Conservation (phyloP, 2,329 filamentous ascomycete species). For the Lasiodiplodia sp. region DNA sequence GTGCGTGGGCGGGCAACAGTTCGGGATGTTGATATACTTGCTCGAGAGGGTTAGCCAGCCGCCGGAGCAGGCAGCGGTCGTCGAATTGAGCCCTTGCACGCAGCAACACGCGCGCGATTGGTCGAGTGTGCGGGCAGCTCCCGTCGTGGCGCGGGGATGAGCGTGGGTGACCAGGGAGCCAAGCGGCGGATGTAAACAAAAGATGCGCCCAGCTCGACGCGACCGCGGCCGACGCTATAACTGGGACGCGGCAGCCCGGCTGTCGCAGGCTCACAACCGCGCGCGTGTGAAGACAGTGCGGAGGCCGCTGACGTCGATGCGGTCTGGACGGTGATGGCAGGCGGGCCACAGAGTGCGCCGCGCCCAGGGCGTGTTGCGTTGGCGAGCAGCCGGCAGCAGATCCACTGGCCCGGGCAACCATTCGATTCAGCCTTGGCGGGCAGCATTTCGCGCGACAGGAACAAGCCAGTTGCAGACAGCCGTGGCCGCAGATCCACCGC, state of each 20-base stretch:
- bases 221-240: slow-evolving; percentile 7
- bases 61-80: slow-evolving; percentile 1
- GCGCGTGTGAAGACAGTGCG: slow-evolving; percentile 12
- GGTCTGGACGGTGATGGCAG: not conserved
- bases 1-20: slow-evolving; percentile 13
- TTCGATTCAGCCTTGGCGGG: not conserved
- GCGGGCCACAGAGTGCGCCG: slow-evolving; percentile 18
- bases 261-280: slow-evolving; percentile 8
- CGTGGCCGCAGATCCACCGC: not conserved
- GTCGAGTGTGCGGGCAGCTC: slow-evolving; percentile 15
- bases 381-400: slow-evolving; percentile 3
- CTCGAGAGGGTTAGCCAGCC: slow-evolving; percentile 25
- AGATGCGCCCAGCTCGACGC: not conserved
- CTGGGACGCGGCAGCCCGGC: slow-evolving; percentile 5
- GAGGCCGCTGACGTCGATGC: slow-evolving; percentile 23
- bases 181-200: slow-evolving; percentile 22
- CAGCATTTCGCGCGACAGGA: not conserved
- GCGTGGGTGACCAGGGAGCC: slow-evolving; percentile 18
- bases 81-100: slow-evolving; percentile 26
- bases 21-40: slow-evolving; percentile 27
- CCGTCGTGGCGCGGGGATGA: slow-evolving; percentile 23
- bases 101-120: slow-evolving; percentile 24
- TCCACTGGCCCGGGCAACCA: not conserved
- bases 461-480: slow-evolving; percentile 25
- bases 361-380: slow-evolving; percentile 12